These are phyloP conservation scores for Lodderomyces parapsilosis DNA, from an alignment of 1,139 yeast genomes.

Conservation along the genomic window DNA sequence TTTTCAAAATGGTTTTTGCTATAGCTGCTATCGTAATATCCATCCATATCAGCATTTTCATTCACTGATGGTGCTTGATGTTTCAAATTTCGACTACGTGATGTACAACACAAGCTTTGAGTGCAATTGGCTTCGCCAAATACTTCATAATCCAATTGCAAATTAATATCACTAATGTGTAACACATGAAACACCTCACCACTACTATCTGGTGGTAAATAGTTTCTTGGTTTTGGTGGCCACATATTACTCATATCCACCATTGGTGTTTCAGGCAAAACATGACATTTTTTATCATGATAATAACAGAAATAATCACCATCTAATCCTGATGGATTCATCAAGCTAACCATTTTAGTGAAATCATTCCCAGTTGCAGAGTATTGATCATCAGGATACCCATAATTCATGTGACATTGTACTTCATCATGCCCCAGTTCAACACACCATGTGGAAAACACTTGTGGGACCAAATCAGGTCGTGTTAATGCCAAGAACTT, in stretches of 20 bases:
- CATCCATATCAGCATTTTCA: constrained; percentile 14
- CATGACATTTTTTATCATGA: constrained; percentile 40
- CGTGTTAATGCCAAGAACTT: constrained; percentile 36
- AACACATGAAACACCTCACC: constrained; percentile 25
- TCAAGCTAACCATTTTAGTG: constrained; percentile 42
- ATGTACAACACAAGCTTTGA: constrained; percentile 26
- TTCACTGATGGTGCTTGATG: constrained; percentile 12
- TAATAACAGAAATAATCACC: constrained; percentile 56
- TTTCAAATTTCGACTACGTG: constrained; percentile 19
- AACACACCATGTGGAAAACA: constrained; percentile 44
- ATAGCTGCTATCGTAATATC: constrained; percentile 26
- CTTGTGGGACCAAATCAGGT: constrained; percentile 42
- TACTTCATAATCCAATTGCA: constrained; percentile 24
- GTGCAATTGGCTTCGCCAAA: constrained; percentile 32
- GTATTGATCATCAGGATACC: constrained; percentile 21
- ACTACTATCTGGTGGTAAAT: constrained; percentile 23
- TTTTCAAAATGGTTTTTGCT: constrained; percentile 22
- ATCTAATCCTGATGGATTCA: constrained; percentile 49
- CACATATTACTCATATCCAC: constrained; percentile 42
- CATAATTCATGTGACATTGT: constrained; percentile 23
- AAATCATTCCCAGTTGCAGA: constrained; percentile 35
- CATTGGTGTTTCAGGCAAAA: constrained; percentile 42
- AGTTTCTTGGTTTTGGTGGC: constrained; percentile 32
- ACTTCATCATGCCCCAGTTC: constrained; percentile 31
- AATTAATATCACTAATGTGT: constrained; percentile 28